Evolutionary conservation across 2,329 filamentous ascomycete genomes (phyloP).

Genomic region (Aspergillus flavus): DNA sequence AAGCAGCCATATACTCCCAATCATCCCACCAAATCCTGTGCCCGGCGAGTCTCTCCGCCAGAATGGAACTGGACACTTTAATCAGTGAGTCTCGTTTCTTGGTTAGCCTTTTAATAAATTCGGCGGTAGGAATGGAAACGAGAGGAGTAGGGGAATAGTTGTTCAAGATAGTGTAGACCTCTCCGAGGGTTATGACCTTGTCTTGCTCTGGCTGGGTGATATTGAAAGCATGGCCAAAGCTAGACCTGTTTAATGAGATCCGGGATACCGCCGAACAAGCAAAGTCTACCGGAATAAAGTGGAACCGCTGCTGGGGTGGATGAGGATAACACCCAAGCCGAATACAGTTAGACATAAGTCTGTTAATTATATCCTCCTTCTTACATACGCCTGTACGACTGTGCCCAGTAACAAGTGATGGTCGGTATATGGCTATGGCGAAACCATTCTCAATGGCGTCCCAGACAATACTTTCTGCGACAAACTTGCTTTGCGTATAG

Average conservation of each 20-base stretch:
- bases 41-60: conserved; percentile 1
- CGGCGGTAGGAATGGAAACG: neutral
- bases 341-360: conserved; percentile 21
- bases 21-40: conserved; percentile 9
- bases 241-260: conserved; percentile 11
- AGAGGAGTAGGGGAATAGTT: neutral
- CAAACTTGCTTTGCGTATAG: conserved; percentile 25
- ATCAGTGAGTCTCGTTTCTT: neutral
- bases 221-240: conserved; percentile 22
- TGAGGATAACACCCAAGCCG: conserved; percentile 18
- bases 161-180: conserved; percentile 7
- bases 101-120: conserved; percentile 4
- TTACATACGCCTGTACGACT: conserved; percentile 20
- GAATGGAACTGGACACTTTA: neutral
- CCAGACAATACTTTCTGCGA: conserved; percentile 23
- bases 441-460: conserved; percentile 21
- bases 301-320: conserved; percentile 9
- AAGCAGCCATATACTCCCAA: conserved; percentile 5
- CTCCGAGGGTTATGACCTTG: neutral
- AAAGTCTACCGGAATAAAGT: conserved; percentile 23
- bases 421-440: conserved; percentile 23
- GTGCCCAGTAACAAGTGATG: conserved; percentile 21
- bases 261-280: conserved; percentile 16
- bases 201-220: conserved; percentile 16
- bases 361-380: conserved; percentile 18